Base-by-base conservation (phyloP, 768 basidiomycete genomes). In the Amanita pallidorosea region DNA sequence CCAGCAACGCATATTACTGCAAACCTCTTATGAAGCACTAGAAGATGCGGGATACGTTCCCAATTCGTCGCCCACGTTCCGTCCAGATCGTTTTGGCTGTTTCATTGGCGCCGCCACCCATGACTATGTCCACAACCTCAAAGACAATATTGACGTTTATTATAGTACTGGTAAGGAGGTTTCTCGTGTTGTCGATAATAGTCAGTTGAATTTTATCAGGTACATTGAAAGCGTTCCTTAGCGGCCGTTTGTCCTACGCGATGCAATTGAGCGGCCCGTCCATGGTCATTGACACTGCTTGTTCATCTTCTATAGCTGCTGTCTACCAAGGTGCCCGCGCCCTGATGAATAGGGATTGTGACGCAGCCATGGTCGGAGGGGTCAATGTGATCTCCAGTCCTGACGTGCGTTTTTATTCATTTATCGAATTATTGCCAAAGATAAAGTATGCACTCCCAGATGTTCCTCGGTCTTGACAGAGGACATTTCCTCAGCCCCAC, bases 1-100 rank as follows among this genome's bases (percentile, higher is more conserved):
- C 6, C 85, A 87, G 55, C 84, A 86, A 55, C 74, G 85, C 4
- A 56, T 88, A 31, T 66, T 88, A 4, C 70, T 88, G 13, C 83
- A 82, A 35, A 71, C 76, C 2, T 81, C 80, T 4, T 76, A 84
- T 48, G 74, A 83, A 51, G 85, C 85, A 0, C 67, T 88, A 4
- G 84, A 87, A 59, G 71, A 79, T 53, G 74, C 84, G 4, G 86
- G 85, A 0, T 87, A 83, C 58, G 76, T 83, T 12, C 82, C 84
- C 0, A 65, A 76, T 45, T 68, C 75, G 2, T 80, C 80, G 0
- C 63, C 69, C 5, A 69, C 72, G 3, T 81, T 72, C 56, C 60
- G 67, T 35, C 75, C 77, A 2, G 75, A 76, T 20, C 72, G 65
- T 0, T 76, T 86, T 54, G 86, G 80, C 0, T 79, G 79, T 51